Evolutionary conservation across 148 eudicot genomes (phyloP).

Genomic region (Vaccinium vitisidaea): DNA sequence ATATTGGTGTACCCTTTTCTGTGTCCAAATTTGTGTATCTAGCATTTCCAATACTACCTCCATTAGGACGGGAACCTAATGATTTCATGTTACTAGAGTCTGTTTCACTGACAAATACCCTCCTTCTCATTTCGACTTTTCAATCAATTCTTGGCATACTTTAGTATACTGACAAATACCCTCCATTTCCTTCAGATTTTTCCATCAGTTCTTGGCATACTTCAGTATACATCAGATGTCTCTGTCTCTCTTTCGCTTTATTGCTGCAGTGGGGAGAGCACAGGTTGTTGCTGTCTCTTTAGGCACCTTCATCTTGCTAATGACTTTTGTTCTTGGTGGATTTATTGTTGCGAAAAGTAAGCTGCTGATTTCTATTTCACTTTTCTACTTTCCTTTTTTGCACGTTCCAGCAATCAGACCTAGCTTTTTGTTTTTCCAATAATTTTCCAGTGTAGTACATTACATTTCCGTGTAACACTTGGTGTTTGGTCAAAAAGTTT

Average conservation of each 20-base stretch:
- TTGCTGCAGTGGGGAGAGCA: constrained; percentile 65
- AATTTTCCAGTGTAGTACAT: background rate
- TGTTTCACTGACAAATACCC: background rate
- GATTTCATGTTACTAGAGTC: background rate
- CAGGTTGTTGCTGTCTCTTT: constrained; percentile 49
- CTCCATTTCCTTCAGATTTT: too few relatives aligned
- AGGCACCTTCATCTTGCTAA: constrained; percentile 42
- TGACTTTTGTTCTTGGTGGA: constrained; percentile 65
- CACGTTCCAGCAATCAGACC: background rate
- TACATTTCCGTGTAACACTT: background rate
- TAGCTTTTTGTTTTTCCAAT: background rate
- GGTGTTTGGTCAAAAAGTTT: background rate
- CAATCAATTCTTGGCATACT: constrained; percentile 54
- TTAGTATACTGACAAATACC: too few relatives aligned
- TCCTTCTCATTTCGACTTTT: constrained; percentile 43
- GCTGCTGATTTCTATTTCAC: constrained; percentile 5
- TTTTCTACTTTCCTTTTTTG: background rate
- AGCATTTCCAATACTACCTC: background rate
- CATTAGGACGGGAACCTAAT: background rate
- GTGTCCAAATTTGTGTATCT: background rate
- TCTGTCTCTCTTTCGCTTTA: constrained; percentile 55
- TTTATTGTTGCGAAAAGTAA: constrained; percentile 65
- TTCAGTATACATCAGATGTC: constrained; percentile 71
- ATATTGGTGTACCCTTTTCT: background rate
- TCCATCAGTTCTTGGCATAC: background rate